Percentiles rank a stretch among this genome's conserved stretches.
phyloP scores from a whole-genome alignment of 2,329 filamentous ascomycete genomes.

The Stagonosporopsis vannaccii region DNA sequence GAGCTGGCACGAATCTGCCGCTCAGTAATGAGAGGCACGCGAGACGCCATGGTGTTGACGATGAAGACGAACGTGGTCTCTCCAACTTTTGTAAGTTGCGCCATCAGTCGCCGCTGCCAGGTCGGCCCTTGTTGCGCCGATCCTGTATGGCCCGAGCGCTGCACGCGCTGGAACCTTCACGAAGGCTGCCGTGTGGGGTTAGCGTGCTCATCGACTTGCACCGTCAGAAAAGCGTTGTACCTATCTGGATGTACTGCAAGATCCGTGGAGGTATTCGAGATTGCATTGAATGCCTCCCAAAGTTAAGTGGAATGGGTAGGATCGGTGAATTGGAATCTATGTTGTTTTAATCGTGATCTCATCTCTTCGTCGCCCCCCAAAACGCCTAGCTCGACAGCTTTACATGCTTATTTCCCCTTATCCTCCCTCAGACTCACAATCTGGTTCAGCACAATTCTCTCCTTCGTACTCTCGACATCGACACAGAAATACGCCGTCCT shows the following conservation, averaged over 20 bases:
- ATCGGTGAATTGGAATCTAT: background rate
- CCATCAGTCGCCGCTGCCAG: slow-evolving; percentile 18
- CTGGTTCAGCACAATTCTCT: slow-evolving; percentile 86
- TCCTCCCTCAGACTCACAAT: slow-evolving; percentile 94
- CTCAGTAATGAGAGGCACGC: slow-evolving; percentile 71
- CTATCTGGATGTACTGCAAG: no score
- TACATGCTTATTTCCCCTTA: slow-evolving; percentile 36
- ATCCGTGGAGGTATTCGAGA: background rate
- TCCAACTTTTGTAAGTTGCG: slow-evolving; percentile 25
- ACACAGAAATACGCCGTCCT: slow-evolving; percentile 87
- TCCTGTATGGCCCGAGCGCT: background rate
- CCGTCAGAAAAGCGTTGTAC: no score
- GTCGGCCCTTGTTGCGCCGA: slow-evolving; percentile 13
- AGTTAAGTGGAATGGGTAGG: background rate
- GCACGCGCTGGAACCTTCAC: slow-evolving; percentile 10
- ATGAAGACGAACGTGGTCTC: slow-evolving; percentile 19
- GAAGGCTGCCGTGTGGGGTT: slow-evolving; percentile 10
- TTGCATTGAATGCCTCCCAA: background rate
- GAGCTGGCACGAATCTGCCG: slow-evolving; percentile 86
- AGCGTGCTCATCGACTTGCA: background rate
- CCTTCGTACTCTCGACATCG: slow-evolving; percentile 72
- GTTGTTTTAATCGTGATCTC: background rate
- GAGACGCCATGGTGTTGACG: background rate
- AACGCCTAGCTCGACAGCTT: background rate
- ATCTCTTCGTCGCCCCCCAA: background rate